Evolutionary conservation across 106 monocot genomes (phyloP), one percentile per base, ranked within the genome.

Genomic region (Allium cepa): DNA sequence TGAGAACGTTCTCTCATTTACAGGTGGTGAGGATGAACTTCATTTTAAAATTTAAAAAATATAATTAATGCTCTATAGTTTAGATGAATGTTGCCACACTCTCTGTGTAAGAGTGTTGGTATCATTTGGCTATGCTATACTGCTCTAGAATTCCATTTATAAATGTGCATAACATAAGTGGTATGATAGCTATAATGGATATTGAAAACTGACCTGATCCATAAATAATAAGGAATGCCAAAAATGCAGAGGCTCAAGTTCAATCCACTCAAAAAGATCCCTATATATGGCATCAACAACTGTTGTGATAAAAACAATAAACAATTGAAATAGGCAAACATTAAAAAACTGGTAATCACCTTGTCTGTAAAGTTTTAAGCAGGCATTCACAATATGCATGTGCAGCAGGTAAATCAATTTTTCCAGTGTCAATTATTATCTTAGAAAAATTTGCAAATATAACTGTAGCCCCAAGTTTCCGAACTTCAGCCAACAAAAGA

Each of bases 241-340:
- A 68, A 65, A 96, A 50, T 92, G 79, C 22, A 88, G 53, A 58
- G 91, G 92, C 65, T 92, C 96, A 72, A 96, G 81, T 70, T 96
- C 96, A 62, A 96, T 86, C 96, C 96, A 96, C 78, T 96, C 88
- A 72, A 96, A 96, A 57, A 96, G 79, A 77, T 96, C 92, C 87
- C 96, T 96, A 67, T 11, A 36, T 5, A 36, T 36, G 36, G 5
- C 36, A 36, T 36, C 36, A 36, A 36, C 5, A 4, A 36, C 36
- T 1, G 3, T 36, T 36, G 36, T 36, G 36, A 36, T 36, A 2
- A 36, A 36, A 36, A 36, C 36, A 36, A 36, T 36, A 36, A 36
- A 36, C 36, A 36, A 36, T 36, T 4, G 36, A 36, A 36, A 36
- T 36, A 36, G 36, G 36, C 36, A 36, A 36, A 0, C 36, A 36